phyloP scores from a whole-genome alignment of 371 early-diverging fungal species.

The Apophysomyces trapeziformis region DNA sequence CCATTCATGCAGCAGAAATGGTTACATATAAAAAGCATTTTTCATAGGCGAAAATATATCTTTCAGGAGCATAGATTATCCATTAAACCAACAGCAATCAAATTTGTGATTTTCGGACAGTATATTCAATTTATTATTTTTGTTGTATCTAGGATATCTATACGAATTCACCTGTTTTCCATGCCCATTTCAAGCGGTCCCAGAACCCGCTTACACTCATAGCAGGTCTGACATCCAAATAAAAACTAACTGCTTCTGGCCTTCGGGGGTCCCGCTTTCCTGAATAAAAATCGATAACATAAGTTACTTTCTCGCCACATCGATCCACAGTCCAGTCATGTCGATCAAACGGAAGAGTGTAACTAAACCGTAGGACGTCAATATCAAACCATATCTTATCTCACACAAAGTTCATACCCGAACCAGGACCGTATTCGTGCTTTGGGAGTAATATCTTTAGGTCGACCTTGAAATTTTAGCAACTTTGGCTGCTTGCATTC shows the following conservation, averaged over 20 bases:
- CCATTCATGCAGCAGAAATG: no score
- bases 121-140: neutral
- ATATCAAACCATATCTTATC: constrained; percentile 2
- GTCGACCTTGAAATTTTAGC: constrained; percentile 85
- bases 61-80: no score
- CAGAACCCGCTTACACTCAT: constrained; percentile 57
- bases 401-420: constrained; percentile 52
- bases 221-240: constrained; percentile 90
- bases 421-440: constrained; percentile 75
- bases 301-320: constrained; percentile 88
- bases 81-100: no score
- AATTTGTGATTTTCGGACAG: neutral
- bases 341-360: constrained; percentile 89
- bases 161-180: constrained; percentile 40
- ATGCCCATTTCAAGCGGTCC: constrained; percentile 58
- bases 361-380: constrained; percentile 29
- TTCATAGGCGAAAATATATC: no score
- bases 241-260: constrained; percentile 72
- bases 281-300: constrained; percentile 95
- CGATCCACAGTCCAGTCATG: constrained; percentile 98
- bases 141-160: constrained; percentile 14
- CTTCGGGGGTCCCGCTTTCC: constrained; percentile 66
- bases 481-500: constrained; percentile 74
- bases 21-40: no score
- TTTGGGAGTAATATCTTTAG: constrained; percentile 84